Evolutionary conservation across 768 basidiomycete genomes (phyloP), one percentile per base, ranked within the genome.

Genomic region (Serendipita sp.): DNA sequence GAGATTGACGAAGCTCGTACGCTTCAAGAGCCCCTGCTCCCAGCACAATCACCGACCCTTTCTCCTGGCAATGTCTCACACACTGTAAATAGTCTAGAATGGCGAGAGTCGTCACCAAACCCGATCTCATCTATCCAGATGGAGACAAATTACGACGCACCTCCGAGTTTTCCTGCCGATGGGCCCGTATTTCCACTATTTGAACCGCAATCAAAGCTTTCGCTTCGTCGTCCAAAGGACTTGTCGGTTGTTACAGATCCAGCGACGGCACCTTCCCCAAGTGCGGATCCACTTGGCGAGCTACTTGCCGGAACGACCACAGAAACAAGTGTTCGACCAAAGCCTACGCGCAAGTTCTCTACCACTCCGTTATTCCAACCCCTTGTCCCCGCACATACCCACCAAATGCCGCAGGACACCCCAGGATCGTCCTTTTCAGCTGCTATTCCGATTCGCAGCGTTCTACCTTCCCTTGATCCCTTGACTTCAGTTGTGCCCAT

Each of bases 281-380:
- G 27, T 36, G 16, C 11, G 34, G 55, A 60, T 36, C 55, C 55
- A 31, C 33, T 60, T n/a, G 55, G 16, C 27, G 27, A 31, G 8
- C 55, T 60, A 8, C 55, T 60, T 4, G 55, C 48, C 8, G 29
- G 34, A 60, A 31, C 16, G 10, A 18, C 36, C 55, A 10, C 8
- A 60, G 55, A 60, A 11, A 4, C 27, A 23, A 18, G 8, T 1
- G 18, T n/a, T 34, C 55, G 55, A 27, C 55, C 55, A 31, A 60
- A 60, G n/a, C 55, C 55, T 4, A 27, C 55, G 16, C 55, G 55
- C 33, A 27, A n/a, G 16, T 60, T 60, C 36, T 60, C 55, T 2
- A 60, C 55, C 23, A 60, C 55, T 27, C 55, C 55, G 23, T 29
- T 60, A 60, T 60, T 60, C 31, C 55, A 60, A 18, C 55, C 55